phyloP scores from a whole-genome alignment of 176 grass and related monocot species.

The Avena sativa region DNA sequence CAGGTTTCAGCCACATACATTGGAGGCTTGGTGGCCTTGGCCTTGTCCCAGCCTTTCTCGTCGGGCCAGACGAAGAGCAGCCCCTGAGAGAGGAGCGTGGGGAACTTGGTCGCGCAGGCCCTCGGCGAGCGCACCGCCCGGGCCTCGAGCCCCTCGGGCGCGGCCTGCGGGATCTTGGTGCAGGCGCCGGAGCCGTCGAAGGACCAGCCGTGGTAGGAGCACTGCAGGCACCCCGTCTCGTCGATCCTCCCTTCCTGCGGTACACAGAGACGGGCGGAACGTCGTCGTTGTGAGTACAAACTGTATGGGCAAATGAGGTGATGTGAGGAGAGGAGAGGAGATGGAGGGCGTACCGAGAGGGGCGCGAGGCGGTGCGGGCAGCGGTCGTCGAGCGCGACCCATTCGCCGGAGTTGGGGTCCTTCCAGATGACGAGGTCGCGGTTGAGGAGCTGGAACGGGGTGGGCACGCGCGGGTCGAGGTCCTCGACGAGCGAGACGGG shows the following conservation, averaged over 20 bases:
- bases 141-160: constrained; percentile 66
- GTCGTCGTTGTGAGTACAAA: too few species aligned
- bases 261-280: not conserved
- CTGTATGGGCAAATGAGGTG: not conserved
- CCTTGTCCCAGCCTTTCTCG: constrained; percentile 89
- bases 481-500: constrained; percentile 93
- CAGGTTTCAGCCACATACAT: constrained; percentile 49
- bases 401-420: constrained; percentile 75
- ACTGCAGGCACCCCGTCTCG: constrained; percentile 93
- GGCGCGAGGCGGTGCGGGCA: constrained; percentile 98
- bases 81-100: constrained; percentile 84
- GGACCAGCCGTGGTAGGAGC: constrained; percentile 96
- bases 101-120: constrained; percentile 81
- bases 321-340: not conserved
- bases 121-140: constrained; percentile 59
- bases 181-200: constrained; percentile 80
- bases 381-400: constrained; percentile 86
- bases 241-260: constrained; percentile 91
- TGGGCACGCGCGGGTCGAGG: constrained; percentile 79
- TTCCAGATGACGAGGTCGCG: constrained; percentile 97
- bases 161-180: constrained; percentile 83
- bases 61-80: constrained; percentile 97
- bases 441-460: constrained; percentile 95
- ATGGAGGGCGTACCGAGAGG: constrained; percentile 55
- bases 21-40: constrained; percentile 74